Evolutionary conservation across 1,284 basidiomycete species (phyloP).

Genomic region (Sanghuangporus baumii): DNA sequence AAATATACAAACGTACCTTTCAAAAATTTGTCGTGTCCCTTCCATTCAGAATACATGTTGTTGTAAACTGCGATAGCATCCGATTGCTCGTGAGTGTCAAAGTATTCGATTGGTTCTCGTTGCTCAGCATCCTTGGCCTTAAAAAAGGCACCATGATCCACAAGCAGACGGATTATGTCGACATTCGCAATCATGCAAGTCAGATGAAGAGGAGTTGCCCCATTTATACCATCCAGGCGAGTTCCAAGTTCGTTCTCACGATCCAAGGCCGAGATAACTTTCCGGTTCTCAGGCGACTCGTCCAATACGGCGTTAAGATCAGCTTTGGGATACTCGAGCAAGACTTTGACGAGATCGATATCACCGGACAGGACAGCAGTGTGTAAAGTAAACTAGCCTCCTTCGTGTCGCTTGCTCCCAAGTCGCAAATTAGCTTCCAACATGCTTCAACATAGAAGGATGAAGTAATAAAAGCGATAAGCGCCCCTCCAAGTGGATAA

Average conservation of each 20-base stretch:
- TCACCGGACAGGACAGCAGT: conserved; percentile 3
- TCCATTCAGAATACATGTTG: not conserved
- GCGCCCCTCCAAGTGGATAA: too few relatives aligned
- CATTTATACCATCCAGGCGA: not conserved
- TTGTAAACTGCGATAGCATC: not conserved
- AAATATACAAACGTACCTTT: not conserved
- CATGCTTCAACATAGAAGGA: not conserved
- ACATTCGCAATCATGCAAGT: conserved; percentile 2
- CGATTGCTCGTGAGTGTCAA: not conserved
- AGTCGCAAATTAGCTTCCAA: not conserved
- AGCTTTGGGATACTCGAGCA: not conserved
- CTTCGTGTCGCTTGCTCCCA: not conserved
- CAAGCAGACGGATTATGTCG: not conserved
- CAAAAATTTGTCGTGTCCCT: not conserved
- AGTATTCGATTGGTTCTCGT: conserved; percentile 1
- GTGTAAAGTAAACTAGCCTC: not conserved
- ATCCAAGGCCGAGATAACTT: not conserved
- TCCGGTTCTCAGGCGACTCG: not conserved
- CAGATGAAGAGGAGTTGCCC: conserved; percentile 7
- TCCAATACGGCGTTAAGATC: not conserved
- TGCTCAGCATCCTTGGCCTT: not conserved
- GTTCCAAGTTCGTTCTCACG: not conserved
- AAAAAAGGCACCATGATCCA: conserved; percentile 7
- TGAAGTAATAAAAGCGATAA: too few relatives aligned
- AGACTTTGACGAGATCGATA: conserved; percentile 1